Evolutionary conservation across 2,329 filamentous ascomycete genomes (phyloP).

Genomic region (Pseudogymnoascus sp.): DNA sequence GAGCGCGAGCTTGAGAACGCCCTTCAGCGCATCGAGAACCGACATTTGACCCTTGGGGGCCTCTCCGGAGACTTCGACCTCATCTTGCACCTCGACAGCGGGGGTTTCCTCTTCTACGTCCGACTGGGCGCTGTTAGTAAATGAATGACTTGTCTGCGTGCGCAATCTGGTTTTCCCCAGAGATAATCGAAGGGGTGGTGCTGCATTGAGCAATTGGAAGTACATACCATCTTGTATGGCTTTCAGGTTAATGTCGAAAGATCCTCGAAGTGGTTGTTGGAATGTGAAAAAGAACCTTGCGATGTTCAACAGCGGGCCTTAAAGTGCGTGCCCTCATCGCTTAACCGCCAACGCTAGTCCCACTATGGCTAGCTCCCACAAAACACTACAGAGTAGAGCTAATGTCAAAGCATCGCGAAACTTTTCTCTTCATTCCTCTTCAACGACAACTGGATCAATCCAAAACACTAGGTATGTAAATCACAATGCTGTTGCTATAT

Average conservation of each 20-base stretch:
- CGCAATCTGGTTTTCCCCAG: neutral
- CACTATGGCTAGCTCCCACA: neutral
- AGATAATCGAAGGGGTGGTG: conserved; percentile 10
- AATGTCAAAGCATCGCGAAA: conserved; percentile 8
- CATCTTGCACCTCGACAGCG: conserved; percentile 70
- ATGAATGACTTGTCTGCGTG: conserved; percentile 1
- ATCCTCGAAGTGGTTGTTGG: conserved; percentile 53
- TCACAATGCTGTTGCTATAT: neutral
- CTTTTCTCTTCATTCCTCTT: conserved; percentile 1
- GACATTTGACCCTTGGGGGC: conserved; percentile 87
- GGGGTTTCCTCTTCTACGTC: conserved; percentile 99
- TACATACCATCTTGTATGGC: conserved; percentile 53
- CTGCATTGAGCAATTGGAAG: neutral
- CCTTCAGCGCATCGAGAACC: conserved; percentile 97
- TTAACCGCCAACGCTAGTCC: neutral
- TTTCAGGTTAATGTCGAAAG: conserved; percentile 47
- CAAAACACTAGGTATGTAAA: conserved; percentile 7
- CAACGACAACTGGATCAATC: conserved; percentile 8
- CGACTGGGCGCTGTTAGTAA: conserved; percentile 53
- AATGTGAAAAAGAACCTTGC: conserved; percentile 6
- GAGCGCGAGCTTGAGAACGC: conserved; percentile 94
- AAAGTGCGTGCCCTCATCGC: conserved; percentile 10
- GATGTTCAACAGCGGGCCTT: conserved; percentile 9
- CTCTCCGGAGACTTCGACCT: conserved; percentile 92
- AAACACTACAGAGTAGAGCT: neutral